A percentile compares a stretch with the other conserved stretches of the same genome.
Evolutionary conservation across 768 basidiomycete species (phyloP).

Genomic region (Atractiella rhizophila): DNA sequence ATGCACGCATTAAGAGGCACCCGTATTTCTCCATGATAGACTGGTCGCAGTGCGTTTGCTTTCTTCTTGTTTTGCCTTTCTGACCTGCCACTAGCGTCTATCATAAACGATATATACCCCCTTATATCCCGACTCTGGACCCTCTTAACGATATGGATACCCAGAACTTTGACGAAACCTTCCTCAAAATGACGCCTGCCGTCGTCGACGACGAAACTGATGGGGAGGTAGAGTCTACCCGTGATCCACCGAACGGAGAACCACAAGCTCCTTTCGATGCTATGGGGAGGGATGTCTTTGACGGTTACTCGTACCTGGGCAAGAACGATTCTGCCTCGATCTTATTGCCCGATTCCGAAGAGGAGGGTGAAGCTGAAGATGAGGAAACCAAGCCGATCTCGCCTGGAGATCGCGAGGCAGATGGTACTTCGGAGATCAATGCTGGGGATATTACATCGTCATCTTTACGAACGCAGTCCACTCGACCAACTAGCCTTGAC

Average conservation of each 20-base stretch:
- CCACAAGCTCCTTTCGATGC: constrained; percentile 18
- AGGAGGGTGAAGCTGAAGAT: too few relatives aligned
- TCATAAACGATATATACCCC: constrained; percentile 78
- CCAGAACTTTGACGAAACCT: constrained; percentile 90
- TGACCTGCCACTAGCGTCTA: constrained; percentile 30
- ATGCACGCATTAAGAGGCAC: constrained; percentile 78
- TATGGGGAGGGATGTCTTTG: constrained; percentile 57
- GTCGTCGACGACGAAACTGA: constrained; percentile 42
- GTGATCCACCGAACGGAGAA: constrained; percentile 15
- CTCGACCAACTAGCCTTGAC: too few relatives aligned
- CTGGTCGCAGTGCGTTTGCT: constrained; percentile 20
- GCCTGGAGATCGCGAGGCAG: too few relatives aligned
- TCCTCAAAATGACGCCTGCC: constrained; percentile 82
- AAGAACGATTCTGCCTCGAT: too few relatives aligned
- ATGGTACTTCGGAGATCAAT: too few relatives aligned
- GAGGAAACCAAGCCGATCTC: too few relatives aligned
- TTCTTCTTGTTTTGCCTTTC: constrained; percentile 9
- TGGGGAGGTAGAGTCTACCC: constrained; percentile 24
- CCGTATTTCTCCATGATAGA: constrained; percentile 88
- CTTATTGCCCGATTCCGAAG: too few relatives aligned
- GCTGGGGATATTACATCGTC: too few relatives aligned
- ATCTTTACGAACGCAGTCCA: too few relatives aligned
- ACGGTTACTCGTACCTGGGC: constrained; percentile 83
- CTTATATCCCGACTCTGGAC: constrained; percentile 48
- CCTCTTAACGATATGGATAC: constrained; percentile 80